A percentile compares a stretch with the other conserved stretches of the same genome.
Evolutionary conservation across 306 rosid genomes (phyloP).

Genomic region (Sphenostylis stenocarpa): DNA sequence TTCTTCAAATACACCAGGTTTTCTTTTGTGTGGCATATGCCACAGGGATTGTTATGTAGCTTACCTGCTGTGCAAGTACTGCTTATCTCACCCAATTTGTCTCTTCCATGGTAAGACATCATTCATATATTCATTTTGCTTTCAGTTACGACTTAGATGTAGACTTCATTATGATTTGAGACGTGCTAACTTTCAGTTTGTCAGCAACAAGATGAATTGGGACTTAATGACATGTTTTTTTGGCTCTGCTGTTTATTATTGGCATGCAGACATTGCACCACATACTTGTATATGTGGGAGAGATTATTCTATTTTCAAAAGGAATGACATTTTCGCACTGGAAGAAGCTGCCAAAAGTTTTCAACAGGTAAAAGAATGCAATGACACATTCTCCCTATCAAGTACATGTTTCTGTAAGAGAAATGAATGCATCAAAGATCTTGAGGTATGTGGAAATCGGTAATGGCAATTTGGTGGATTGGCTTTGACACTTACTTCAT

Average conservation of each 20-base stretch:
- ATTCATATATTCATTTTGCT: not conserved
- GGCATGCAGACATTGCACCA: constrained; percentile 26
- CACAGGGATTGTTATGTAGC: constrained; percentile 45
- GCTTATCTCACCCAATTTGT: constrained; percentile 40
- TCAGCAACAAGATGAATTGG: not conserved
- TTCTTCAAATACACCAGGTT: constrained; percentile 22
- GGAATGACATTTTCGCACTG: constrained; percentile 32
- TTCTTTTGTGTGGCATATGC: constrained; percentile 35
- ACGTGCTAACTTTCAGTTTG: not conserved
- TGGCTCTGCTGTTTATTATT: not conserved
- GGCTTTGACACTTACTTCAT: not conserved
- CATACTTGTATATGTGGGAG: constrained; percentile 37
- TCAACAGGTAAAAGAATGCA: constrained; percentile 23
- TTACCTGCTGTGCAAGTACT: constrained; percentile 32
- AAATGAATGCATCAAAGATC: constrained; percentile 22
- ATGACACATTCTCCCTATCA: not conserved
- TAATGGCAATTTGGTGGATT: not conserved
- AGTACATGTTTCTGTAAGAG: not conserved
- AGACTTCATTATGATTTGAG: not conserved
- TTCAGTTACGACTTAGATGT: not conserved
- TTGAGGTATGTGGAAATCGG: constrained; percentile 1
- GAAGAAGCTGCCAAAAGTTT: constrained; percentile 39
- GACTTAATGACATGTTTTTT: not conserved
- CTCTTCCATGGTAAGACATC: constrained; percentile 44
- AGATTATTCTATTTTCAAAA: constrained; percentile 24